Base-by-base conservation (phyloP, 2,329 filamentous ascomycete species). In the Decorospora gaudefroyi region DNA sequence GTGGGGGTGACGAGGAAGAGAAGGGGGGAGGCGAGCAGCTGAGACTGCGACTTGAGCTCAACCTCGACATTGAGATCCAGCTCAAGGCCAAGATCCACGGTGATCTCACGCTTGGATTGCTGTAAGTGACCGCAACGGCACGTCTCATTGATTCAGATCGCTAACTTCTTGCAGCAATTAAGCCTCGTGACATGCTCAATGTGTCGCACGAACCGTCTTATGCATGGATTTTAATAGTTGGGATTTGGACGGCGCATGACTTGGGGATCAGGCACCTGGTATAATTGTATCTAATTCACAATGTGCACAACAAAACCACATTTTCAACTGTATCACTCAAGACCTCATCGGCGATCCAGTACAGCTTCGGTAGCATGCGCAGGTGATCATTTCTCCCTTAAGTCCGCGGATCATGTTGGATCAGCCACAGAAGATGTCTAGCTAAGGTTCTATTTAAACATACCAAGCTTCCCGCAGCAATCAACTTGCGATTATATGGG, bases 1-100 rank as follows among this genome's bases (percentile, higher is more conserved):
- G 68, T 46, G 72, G 69, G 10, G 67, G 61, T 4, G 69, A 64
- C 12, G 58, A 62, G 1, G 58, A 60, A 6, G 60, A 37, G 19
- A 59, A 65, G 35, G 54, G 51, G 33, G 72, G 73, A 54, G 76
- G 72, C 48, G 75, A 76, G 62, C 75, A 80, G 58, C 71, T 84
- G 53, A 76, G 79, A 55, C 57, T 83, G 67, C 72, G 78, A 55
- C 59, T 84, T 51, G 81, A 84, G 55, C 68, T 83, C 53, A 84
- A 84, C 58, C 69, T 84, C 48, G 81, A 83, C 62, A 81, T 84
- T 61, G 81, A 84, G 62, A 76, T 84, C 41, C 78, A 83, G 60
- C 68, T 84, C 32, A 84, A 84, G 72, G 81, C 81, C n/a, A 82
- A 80, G 68, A 83, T 84, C 55, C 80, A 83, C 52, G 81, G 81